phyloP scores from a whole-genome alignment of 2,329 filamentous ascomycete species.

The Geosmithia putterillii region DNA sequence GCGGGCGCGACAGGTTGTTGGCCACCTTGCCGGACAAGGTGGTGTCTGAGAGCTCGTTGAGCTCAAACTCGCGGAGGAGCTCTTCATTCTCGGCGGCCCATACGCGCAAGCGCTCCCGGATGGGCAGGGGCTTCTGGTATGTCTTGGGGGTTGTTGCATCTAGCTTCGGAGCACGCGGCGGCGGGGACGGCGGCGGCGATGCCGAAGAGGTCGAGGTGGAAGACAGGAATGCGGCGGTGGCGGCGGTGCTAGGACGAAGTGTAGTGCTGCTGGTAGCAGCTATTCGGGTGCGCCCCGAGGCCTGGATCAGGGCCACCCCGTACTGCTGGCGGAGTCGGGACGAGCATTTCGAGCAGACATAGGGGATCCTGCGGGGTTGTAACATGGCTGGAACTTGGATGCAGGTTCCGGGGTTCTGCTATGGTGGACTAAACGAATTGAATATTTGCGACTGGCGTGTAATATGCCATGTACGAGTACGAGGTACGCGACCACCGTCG shows the following conservation, averaged over 20 bases:
- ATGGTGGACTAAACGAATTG: too few relatives aligned
- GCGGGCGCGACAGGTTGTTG: conserved; percentile 18
- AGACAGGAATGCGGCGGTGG: not conserved
- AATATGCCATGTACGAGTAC: too few relatives aligned
- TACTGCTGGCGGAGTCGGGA: conserved; percentile 2
- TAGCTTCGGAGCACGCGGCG: not conserved
- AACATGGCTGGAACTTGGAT: conserved; percentile 13
- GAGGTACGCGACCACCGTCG: too few relatives aligned
- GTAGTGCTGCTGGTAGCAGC: too few relatives aligned
- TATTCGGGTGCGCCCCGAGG: too few relatives aligned
- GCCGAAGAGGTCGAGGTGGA: not conserved
- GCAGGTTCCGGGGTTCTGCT: not conserved
- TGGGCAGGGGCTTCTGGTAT: conserved; percentile 5
- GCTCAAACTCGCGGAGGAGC: conserved; percentile 3
- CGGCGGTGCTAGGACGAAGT: too few relatives aligned
- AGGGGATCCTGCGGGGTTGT: conserved; percentile 13
- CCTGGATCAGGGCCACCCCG: not conserved
- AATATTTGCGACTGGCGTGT: too few relatives aligned
- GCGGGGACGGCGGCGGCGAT: not conserved
- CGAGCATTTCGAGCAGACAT: conserved; percentile 20
- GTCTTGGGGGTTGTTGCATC: not conserved
- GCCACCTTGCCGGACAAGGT: conserved; percentile 12
- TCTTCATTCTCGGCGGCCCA: conserved; percentile 26
- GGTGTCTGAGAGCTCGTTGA: conserved; percentile 4
- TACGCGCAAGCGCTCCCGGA: conserved; percentile 26